Conservation (phyloP, 495 filamentous ascomycete species). For the Annulohypoxylon moriforme region DNA sequence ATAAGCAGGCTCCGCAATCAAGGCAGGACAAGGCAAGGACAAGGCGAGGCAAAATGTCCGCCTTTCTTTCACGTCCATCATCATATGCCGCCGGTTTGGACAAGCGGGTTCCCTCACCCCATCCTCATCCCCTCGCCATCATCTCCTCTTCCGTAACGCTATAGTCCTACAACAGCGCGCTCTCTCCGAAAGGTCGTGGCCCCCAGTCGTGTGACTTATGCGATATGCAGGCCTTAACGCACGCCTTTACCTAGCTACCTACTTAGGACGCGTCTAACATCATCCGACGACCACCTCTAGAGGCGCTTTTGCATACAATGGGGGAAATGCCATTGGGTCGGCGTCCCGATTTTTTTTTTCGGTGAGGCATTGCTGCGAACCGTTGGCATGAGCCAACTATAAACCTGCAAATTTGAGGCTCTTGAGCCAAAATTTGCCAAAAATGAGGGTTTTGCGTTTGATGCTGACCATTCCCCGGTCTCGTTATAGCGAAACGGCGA, state of each 20-base stretch:
- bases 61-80: not conserved
- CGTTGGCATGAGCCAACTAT: not conserved
- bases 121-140: too few species aligned
- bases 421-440: not conserved
- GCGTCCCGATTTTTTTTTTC: not conserved
- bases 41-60: too few species aligned
- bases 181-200: not conserved
- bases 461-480: not conserved
- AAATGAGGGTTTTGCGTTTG: not conserved
- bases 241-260: not conserved
- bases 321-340: not conserved
- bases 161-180: not conserved
- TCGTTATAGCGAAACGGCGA: not conserved
- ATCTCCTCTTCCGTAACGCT: not conserved
- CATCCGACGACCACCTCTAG: not conserved
- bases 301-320: not conserved
- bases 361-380: slow-evolving; percentile 7
- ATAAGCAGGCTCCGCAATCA: slow-evolving; percentile 12
- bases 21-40: slow-evolving; percentile 11
- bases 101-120: too few species aligned
- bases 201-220: slow-evolving; percentile 20
- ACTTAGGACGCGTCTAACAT: not conserved
- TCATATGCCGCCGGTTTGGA: not conserved
- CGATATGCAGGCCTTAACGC: slow-evolving; percentile 14
- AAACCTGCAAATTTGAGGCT: slow-evolving; percentile 14